Conservation (phyloP, 179 eudicot species). For the Patellifolia procumbens region DNA sequence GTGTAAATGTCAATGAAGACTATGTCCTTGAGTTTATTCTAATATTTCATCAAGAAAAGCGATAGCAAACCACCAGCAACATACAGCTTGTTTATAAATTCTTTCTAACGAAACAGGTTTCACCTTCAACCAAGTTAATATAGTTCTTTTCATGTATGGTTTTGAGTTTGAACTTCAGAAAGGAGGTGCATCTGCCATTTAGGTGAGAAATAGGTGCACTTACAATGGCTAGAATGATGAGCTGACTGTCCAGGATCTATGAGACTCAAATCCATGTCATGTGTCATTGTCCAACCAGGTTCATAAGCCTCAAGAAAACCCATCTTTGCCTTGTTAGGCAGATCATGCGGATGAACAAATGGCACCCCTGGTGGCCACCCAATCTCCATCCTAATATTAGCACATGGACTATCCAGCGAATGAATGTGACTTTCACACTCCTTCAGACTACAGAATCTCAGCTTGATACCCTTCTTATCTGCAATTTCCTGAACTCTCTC, state of each 20-base stretch:
- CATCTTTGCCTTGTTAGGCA: slow-evolving; percentile 95
- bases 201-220: slow-evolving; percentile 19
- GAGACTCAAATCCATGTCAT: slow-evolving; percentile 81
- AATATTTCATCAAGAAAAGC: neutral
- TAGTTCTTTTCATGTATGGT: neutral
- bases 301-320: slow-evolving; percentile 96
- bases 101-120: neutral
- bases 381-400: slow-evolving; percentile 82
- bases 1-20: neutral
- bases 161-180: neutral
- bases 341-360: slow-evolving; percentile 99
- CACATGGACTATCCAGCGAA: slow-evolving; percentile 82
- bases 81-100: neutral
- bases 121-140: neutral
- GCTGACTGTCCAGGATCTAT: slow-evolving; percentile 71
- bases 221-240: slow-evolving; percentile 62
- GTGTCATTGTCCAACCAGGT: slow-evolving; percentile 96
- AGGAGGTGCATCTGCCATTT: neutral
- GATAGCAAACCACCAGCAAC: neutral
- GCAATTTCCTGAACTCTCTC: slow-evolving; percentile 99
- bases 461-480: slow-evolving; percentile 91
- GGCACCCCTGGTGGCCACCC: slow-evolving; percentile 99
- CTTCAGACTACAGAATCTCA: slow-evolving; percentile 84
- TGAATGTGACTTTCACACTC: slow-evolving; percentile 88
- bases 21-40: neutral